A percentile compares a stretch with the other conserved stretches of the same genome.
These are phyloP conservation scores for Hymenoscyphus fructigenus DNA, from an alignment of 2,329 filamentous ascomycete species.

Conservation along the genomic window DNA sequence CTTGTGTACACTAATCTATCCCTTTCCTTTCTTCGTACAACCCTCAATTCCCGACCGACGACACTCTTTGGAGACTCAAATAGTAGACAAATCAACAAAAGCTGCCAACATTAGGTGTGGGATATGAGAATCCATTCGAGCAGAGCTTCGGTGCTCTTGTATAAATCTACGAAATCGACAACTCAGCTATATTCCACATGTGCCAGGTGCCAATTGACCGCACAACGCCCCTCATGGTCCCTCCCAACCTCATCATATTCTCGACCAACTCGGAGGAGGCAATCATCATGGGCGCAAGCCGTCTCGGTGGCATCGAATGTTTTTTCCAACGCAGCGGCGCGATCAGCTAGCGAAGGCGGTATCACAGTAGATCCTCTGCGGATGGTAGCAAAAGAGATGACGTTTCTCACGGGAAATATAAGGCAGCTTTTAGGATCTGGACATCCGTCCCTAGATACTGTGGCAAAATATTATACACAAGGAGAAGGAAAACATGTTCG, in stretches of 20 bases:
- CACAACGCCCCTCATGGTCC: slow-evolving; percentile 14
- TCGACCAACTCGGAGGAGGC: slow-evolving; percentile 45
- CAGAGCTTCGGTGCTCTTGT: slow-evolving; percentile 49
- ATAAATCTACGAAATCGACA: slow-evolving; percentile 38
- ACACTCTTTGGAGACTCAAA: neutral
- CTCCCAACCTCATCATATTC: slow-evolving; percentile 26
- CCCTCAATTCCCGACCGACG: neutral
- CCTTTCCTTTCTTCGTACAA: slow-evolving; percentile 2
- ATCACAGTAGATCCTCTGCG: slow-evolving; percentile 84
- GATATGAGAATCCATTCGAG: slow-evolving; percentile 54
- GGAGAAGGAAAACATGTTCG: slow-evolving; percentile 96
- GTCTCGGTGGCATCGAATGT: slow-evolving; percentile 70
- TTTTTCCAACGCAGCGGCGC: slow-evolving; percentile 63
- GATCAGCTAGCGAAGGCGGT: slow-evolving; percentile 57
- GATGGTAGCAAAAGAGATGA: slow-evolving; percentile 94
- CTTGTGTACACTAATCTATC: neutral
- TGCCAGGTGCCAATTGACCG: slow-evolving; percentile 40
- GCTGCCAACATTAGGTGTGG: slow-evolving; percentile 13
- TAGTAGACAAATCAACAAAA: neutral
- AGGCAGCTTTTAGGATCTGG: slow-evolving; percentile 89
- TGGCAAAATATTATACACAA: slow-evolving; percentile 97
- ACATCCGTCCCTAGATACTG: slow-evolving; percentile 89
- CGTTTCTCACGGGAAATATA: slow-evolving; percentile 92
- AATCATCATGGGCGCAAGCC: slow-evolving; percentile 75
- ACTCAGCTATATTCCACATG: slow-evolving; percentile 41